Evolutionary conservation across 257 asterid species (phyloP), one percentile per base, ranked within the genome.

Genomic region (Nicotiana benthamiana): DNA sequence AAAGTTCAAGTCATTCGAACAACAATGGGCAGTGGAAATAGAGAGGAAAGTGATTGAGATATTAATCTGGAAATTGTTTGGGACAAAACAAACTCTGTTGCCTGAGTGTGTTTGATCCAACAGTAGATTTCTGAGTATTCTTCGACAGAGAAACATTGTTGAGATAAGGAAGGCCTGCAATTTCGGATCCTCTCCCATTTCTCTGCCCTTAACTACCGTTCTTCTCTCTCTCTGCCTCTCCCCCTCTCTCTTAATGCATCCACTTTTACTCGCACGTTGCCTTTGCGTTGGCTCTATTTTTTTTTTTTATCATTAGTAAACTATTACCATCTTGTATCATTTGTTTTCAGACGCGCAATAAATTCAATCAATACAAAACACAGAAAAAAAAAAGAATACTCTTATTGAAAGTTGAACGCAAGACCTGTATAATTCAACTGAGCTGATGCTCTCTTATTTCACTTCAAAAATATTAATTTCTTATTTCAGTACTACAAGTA

Each of bases 181-280:
- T 84, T 85, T 83, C 93, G 97, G 97, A 88, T 87, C 91, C 61
- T 81, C 90, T 11, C 24, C 16, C 79, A 74, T 81, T 74, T 85
- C 87, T 85, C 85, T 68, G 56, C 76, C 76, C 56, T 68, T 36
- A 56, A 24, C 76, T 28, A 40, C 76, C 86, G 82, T 60, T 81
- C 67, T n/a, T 34, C 62, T 46, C 75, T 28, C 80, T 56, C 79
- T 18, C 18, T 32, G 67, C 52, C 60, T 32, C 15, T 46, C 75
- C 63, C 61, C 32, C 15, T 51, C 56, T 51, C 60, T 20, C 57
- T 27, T 24, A 13, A 53, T 74, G 61, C 79, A 48, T 15, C 24
- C 30, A 24, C 43, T 24, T 48, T 48, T 3, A 74, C 4, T 48
- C 61, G 8, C 78, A 24, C 61, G 77, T 68, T 40, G 43, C 51